Percentiles rank a stretch among this genome's conserved stretches.
Evolutionary conservation across 140 eudicot species (phyloP).

Genomic region (Anethum foeniculum): DNA sequence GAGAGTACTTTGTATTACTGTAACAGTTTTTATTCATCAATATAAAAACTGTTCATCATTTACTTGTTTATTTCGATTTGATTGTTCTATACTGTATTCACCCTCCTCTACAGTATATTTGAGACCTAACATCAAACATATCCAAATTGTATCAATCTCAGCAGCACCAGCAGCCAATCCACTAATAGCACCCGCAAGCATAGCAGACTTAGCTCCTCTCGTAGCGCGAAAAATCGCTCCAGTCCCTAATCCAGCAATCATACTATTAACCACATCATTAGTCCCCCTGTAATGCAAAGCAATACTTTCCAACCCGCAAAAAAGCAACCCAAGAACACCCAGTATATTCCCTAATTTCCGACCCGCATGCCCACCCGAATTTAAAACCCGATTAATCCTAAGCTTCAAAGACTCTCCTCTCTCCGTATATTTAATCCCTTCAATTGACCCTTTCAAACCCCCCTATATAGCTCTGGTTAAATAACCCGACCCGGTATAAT

Average conservation of each 20-base stretch:
- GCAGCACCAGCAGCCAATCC: constrained; percentile 25
- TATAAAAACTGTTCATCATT: too few species aligned
- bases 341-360: constrained; percentile 20
- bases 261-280: constrained; percentile 22
- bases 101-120: too few species aligned
- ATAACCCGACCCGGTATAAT: constrained; percentile 28
- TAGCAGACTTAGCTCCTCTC: constrained; percentile 27
- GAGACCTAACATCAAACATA: too few species aligned
- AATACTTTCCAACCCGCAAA: constrained; percentile 28
- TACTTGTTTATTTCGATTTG: too few species aligned
- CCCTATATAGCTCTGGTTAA: constrained; percentile 20
- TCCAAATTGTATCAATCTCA: constrained; percentile 16
- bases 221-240: constrained; percentile 26
- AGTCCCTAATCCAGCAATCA: constrained; percentile 27
- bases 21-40: too few species aligned
- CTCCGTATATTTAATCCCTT: constrained; percentile 15
- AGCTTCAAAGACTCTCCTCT: constrained; percentile 26
- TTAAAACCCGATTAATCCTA: constrained; percentile 22
- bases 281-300: constrained; percentile 20
- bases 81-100: too few species aligned
- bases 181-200: constrained; percentile 25
- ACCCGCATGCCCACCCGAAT: constrained; percentile 22
- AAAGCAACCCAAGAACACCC: constrained; percentile 27
- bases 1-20: too few species aligned
- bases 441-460: constrained; percentile 13